These are phyloP conservation scores for Alternaria sp. DNA, from an alignment of 2,329 filamentous ascomycete genomes.

Conservation along the genomic window DNA sequence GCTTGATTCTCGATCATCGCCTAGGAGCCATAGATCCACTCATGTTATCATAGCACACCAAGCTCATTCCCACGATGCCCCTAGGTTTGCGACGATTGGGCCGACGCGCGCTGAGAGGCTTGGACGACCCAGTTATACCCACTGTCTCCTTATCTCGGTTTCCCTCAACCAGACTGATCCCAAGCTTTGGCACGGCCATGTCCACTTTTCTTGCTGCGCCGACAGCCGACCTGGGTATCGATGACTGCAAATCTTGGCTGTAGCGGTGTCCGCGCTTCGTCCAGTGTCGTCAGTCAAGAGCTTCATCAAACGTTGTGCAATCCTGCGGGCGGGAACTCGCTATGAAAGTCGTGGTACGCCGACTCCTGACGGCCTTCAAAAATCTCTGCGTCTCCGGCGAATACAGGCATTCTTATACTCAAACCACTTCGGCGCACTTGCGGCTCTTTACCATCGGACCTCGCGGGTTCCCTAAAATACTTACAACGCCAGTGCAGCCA, in stretches of 20 bases:
- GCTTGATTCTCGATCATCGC: conserved; percentile 24
- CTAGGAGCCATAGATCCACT: conserved; percentile 22
- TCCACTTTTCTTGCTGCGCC: conserved; percentile 44
- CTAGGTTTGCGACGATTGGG: conserved; percentile 37
- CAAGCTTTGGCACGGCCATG: conserved; percentile 31
- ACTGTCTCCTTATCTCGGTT: conserved; percentile 46
- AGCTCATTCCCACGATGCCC: conserved; percentile 32
- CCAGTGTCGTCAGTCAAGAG: conserved; percentile 34
- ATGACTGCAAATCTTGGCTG: conserved; percentile 35
- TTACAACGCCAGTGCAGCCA: conserved; percentile 33
- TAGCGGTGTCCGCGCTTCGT: conserved; percentile 27
- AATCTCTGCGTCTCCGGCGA: conserved; percentile 23
- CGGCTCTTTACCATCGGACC: conserved; percentile 19
- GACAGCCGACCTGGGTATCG: conserved; percentile 29
- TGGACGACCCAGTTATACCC: conserved; percentile 47
- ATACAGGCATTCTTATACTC: conserved; percentile 20
- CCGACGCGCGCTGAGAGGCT: conserved; percentile 34
- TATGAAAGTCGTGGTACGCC: conserved; percentile 13
- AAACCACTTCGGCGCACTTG: conserved; percentile 20
- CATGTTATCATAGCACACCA: conserved; percentile 19
- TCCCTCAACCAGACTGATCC: conserved; percentile 38
- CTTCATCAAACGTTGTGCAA: conserved; percentile 15
- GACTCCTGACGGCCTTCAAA: conserved; percentile 1
- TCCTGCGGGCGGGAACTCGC: conserved; percentile 7
- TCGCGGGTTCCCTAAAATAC: conserved; percentile 30